Evolutionary conservation across 2,329 filamentous ascomycete genomes (phyloP), one percentile per base, ranked within the genome.

Genomic region (Fusarium liriodendri): DNA sequence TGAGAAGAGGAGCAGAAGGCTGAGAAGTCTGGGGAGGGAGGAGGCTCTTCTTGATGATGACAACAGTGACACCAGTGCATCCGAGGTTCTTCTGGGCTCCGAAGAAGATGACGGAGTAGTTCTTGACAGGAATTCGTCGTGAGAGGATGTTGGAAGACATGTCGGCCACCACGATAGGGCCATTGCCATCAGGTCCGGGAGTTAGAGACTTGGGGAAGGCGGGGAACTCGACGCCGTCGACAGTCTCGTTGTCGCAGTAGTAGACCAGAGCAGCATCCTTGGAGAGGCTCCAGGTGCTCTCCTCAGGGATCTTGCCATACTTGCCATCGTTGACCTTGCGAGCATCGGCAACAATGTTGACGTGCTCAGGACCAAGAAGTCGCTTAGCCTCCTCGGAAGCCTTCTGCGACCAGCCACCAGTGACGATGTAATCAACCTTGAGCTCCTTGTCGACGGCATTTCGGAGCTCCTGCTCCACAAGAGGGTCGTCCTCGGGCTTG

Each of bases 31-130:
- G 83, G 5, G 93, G 93, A 14, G 94, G 90, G 3, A 98, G 88
- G 33, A 98, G 87, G 72, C 86, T 90, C 85, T 97, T 97, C 81
- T 92, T 93, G 79, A 98, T 87, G 58, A 98, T 92, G 16, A 93
- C 92, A 32, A 98, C 93, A 7, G 96, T 97, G 69, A 98, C 89
- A 68, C 96, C 96, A 1, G 96, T 92, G 4, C 90, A 90, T 32
- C 95, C 96, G 13, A 98, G 88, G 84, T 98, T 98, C 89, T 98
- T 98, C 82, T 98, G 96, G 0, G 95, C 95, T 55, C 95, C 95
- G 71, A 95, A 97, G 85, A 98, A 98, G 80, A 98, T 93, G 75
- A 93, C 86, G 1, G 92, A 93, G 83, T 93, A 97, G 80, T 97
- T 95, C 76, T 86, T 87, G 57, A 97, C 89, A 37, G 95, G 92